Evolutionary conservation across 2,329 filamentous ascomycete species (phyloP), one percentile per base, ranked within the genome.

Genomic region (Apiospora koreana): DNA sequence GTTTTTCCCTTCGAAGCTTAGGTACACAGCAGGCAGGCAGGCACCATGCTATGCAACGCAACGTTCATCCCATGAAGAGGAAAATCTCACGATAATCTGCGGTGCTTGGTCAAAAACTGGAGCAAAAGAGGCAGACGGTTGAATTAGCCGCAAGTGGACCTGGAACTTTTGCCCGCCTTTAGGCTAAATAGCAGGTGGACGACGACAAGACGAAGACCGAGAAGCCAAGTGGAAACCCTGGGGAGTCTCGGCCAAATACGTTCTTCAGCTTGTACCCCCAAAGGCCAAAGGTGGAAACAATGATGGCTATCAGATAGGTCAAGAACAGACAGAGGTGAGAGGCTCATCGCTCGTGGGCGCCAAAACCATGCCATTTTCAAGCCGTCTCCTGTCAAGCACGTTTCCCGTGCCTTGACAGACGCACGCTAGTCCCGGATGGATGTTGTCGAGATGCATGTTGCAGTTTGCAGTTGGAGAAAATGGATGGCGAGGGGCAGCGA

Each of bases 61-160:
- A 16, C 28, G 28, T 10, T 2, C 28, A 58, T 58, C 16, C 50
- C 50, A 35, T 5, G 50, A 58, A 31, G 50, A n/a, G 14, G 41
- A 58, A 58, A 58, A 35, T 58, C 50, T 35, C 50, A 58, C 54
- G 54, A 62, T 38, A n/a, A 38, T 43, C 31, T n/a, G 54, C 31
- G 54, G 54, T 62, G 54, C 31, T 38, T 38, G 54, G 54, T 23
- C 21, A 7, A 62, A 38, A 62, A 62, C 54, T 23, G 54, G 54
- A 62, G 54, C 54, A 5, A n/a, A 62, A 62, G 54, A 62, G 54
- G 54, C 54, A 35, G 28, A 67, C 28, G 68, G 68, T 62, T 41
- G 35, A 35, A 69, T 67, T 69, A 69, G 68, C 68, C 68, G 68
- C 68, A 67, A 69, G 68, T 58, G 68, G 68, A 38, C 48, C 62